Base-by-base conservation (phyloP, 306 rosid genomes). In the Prunus persica region DNA sequence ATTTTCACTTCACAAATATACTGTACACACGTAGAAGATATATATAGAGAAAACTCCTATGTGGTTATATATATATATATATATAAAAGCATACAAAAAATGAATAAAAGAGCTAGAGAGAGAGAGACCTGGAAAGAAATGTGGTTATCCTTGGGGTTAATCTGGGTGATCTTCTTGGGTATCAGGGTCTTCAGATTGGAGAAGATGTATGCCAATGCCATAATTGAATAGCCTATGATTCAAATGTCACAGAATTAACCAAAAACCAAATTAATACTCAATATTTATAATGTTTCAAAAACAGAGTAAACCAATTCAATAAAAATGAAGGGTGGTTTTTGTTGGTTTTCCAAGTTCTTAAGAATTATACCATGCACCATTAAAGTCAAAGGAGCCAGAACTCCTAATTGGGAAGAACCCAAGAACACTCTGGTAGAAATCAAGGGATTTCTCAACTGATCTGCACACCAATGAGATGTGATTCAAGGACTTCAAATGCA, bases 171-270 rank as follows among this genome's bases (percentile, higher is more conserved):
- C 80, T 83, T 83, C 80, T 83, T 80, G 30, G 88, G 85, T 65
- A 41, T 82, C 78, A 30, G 93, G 87, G 30, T 89, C 83, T 73
- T 86, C 90, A 67, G 90, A 81, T 82, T 93, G 96, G 46, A 91
- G 88, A 11, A 88, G 91, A 80, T 88, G 98, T 74, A 93, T 86
- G 50, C 97, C 98, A 73, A 93, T 84, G 28, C 97, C 95, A 80
- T 86, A 85, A 72, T 84, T 91, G 82, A 82, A 89, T 74, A 91
- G 78, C 98, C 98, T 93, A 62, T 14, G 19, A 27, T 28, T 27
- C 3, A 45, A 30, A 25, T 58, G 32, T 41, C 51, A 16, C 63
- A 80, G 25, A n/a, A 66, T 2, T 38, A 76, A 65, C 49, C 45
- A 60, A 77, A 67, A 49, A 49, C 8, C 49, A 67, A 41, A 70